These are phyloP conservation scores for Macrolepiota albuminosa DNA, from an alignment of 768 basidiomycete genomes.

Conservation along the genomic window DNA sequence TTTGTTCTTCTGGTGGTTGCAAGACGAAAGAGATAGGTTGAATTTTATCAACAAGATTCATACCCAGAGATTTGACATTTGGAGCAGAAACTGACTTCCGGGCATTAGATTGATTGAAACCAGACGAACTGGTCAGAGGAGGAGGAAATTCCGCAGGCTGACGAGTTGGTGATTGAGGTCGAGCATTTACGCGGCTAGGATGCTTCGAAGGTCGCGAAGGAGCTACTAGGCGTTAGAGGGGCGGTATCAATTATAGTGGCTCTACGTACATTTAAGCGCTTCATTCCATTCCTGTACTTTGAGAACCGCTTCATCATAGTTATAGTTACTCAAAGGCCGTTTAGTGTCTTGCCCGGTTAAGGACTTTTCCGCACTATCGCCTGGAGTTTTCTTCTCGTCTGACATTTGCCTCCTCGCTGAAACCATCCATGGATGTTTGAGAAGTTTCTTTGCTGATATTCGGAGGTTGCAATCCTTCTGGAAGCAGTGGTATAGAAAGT, in stretches of 20 bases:
- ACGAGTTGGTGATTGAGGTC: conserved; percentile 43
- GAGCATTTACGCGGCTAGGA: conserved; percentile 39
- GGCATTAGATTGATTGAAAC: conserved; percentile 22
- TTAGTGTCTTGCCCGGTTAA: conserved; percentile 28
- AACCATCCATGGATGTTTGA: conserved; percentile 95
- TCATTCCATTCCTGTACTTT: conserved; percentile 99
- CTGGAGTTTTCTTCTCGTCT: conserved; percentile 28
- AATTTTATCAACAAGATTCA: conserved; percentile 47
- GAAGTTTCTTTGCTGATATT: conserved; percentile 88
- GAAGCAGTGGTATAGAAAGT: conserved; percentile 96
- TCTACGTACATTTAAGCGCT: conserved; percentile 75
- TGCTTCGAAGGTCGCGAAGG: conserved; percentile 74
- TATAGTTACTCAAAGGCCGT: conserved; percentile 68
- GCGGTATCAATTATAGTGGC: neutral
- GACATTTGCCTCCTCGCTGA: conserved; percentile 72
- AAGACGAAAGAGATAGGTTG: conserved; percentile 63
- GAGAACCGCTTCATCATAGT: conserved; percentile 90
- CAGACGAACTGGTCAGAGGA: conserved; percentile 26
- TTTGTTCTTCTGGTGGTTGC: conserved; percentile 78
- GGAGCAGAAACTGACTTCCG: conserved; percentile 32
- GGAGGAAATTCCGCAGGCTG: conserved; percentile 29
- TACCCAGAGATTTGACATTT: conserved; percentile 28
- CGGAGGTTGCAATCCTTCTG: conserved; percentile 97
- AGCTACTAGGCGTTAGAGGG: conserved; percentile 34
- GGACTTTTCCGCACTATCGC: conserved; percentile 30